These are phyloP conservation scores for Agaricus sinodeliciosus DNA, from an alignment of 768 basidiomycete genomes.

Conservation along the genomic window DNA sequence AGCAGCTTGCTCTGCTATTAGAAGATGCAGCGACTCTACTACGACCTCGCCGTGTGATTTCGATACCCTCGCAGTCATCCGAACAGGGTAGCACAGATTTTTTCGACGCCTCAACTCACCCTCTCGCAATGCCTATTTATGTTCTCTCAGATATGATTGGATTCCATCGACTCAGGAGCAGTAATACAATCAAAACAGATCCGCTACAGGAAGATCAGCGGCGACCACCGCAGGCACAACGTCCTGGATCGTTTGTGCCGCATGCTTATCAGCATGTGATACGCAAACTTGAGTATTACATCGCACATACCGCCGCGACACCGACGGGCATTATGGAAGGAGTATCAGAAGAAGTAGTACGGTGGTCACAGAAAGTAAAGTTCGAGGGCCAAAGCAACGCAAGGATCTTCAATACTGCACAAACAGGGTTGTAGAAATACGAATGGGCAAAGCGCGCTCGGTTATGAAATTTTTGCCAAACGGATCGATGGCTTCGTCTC, in stretches of 20 bases:
- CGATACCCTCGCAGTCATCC: slow-evolving; percentile 8
- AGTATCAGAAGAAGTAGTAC: slow-evolving; percentile 35
- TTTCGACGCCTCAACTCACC: slow-evolving; percentile 26
- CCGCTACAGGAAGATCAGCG: slow-evolving; percentile 1
- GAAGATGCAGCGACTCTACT: slow-evolving; percentile 48
- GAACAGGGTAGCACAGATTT: slow-evolving; percentile 6
- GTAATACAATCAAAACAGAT: not conserved
- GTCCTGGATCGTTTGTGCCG: too few species aligned
- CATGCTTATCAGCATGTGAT: slow-evolving; percentile 29
- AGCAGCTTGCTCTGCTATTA: slow-evolving; percentile 46
- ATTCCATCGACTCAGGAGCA: slow-evolving; percentile 26
- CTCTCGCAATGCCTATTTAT: slow-evolving; percentile 33
- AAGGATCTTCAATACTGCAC: not conserved
- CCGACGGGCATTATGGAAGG: slow-evolving; percentile 33
- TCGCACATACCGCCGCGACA: slow-evolving; percentile 50
- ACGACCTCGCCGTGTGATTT: slow-evolving; percentile 36
- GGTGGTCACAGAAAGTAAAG: slow-evolving; percentile 19
- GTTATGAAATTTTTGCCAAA: not conserved
- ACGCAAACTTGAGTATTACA: slow-evolving; percentile 67
- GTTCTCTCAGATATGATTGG: slow-evolving; percentile 49
- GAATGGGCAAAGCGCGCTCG: not conserved
- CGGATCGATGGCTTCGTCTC: not conserved
- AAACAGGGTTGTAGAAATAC: not conserved
- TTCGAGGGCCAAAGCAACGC: slow-evolving; percentile 5
- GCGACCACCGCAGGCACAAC: slow-evolving; percentile 6